Percentiles rank a stretch among this genome's conserved stretches.
Conservation (phyloP, 495 filamentous ascomycete genomes). For the Cercophora samala region DNA sequence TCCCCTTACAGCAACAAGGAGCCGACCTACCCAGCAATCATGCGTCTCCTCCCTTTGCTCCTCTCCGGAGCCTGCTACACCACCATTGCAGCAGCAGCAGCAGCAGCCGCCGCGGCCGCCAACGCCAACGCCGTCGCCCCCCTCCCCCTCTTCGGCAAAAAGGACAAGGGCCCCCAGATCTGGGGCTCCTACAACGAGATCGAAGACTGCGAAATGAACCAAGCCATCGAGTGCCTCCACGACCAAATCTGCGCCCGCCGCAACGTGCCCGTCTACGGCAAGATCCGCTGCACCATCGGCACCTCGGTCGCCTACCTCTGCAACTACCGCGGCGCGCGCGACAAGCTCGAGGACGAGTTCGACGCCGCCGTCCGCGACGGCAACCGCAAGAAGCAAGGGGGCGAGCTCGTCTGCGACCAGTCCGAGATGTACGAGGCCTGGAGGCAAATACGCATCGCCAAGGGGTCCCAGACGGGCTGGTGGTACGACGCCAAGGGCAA, state of each 20-base stretch:
- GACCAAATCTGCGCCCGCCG: conserved; percentile 16
- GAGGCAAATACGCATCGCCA: conserved; percentile 20
- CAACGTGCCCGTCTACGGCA: conserved; percentile 12
- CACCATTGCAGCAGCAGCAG: neutral
- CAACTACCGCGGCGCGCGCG: conserved; percentile 16
- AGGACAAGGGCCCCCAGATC: conserved; percentile 13
- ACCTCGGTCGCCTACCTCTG: conserved; percentile 20
- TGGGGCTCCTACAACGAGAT: conserved; percentile 21
- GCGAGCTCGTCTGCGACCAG: conserved; percentile 14
- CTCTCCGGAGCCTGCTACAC: neutral
- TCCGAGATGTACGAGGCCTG: conserved; percentile 22
- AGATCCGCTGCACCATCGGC: conserved; percentile 24
- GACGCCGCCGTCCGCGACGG: neutral
- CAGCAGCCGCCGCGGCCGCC: no score
- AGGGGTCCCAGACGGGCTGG: conserved; percentile 22
- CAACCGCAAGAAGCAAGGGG: neutral
- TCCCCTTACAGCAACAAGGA: neutral
- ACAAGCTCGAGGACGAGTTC: conserved; percentile 4
- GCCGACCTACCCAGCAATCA: neutral
- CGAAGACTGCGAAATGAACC: conserved; percentile 22
- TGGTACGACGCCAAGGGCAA: conserved; percentile 11
- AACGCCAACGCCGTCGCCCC: no score
- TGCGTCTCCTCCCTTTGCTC: neutral
- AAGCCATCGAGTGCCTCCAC: conserved; percentile 23
- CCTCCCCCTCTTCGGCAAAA: neutral